A percentile compares a stretch with the other conserved stretches of the same genome.
Conservation (phyloP, 2,329 filamentous ascomycete genomes). For the Colletotrichum cuscutae region DNA sequence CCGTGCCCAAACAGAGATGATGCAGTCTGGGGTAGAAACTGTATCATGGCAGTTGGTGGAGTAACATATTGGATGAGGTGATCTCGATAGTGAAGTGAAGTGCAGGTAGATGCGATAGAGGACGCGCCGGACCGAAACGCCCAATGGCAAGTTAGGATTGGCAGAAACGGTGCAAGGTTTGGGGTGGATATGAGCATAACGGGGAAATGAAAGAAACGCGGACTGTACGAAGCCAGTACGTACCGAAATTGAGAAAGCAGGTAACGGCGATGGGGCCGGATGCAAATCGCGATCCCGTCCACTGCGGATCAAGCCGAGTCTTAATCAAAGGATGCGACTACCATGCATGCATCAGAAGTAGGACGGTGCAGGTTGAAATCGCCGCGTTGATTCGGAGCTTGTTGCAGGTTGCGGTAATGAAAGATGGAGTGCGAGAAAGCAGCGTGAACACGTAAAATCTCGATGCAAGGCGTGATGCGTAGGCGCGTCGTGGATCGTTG, state of each 20-base stretch:
- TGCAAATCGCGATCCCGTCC: conserved; percentile 32
- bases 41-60: conserved; percentile 26
- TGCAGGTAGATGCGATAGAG: neutral
- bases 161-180: neutral
- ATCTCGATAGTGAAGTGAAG: neutral
- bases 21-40: conserved; percentile 23
- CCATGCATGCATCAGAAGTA: conserved; percentile 28
- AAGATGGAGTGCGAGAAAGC: neutral
- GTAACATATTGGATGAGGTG: conserved; percentile 4
- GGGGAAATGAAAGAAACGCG: conserved; percentile 2
- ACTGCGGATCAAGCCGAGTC: conserved; percentile 34
- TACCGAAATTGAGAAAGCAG: conserved; percentile 19
- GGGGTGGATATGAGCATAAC: neutral
- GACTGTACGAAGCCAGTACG: neutral
- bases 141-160: neutral
- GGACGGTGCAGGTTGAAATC: conserved; percentile 3
- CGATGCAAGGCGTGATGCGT: too few relatives aligned
- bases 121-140: neutral
- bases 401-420: neutral
- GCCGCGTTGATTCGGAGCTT: conserved; percentile 6
- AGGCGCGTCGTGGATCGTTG: neutral
- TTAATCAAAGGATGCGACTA: conserved; percentile 25
- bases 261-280: conserved; percentile 31
- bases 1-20: conserved; percentile 31
- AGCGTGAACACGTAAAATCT: neutral